Base-by-base conservation (phyloP, 257 asterid genomes). In the Agastache rugosa region DNA sequence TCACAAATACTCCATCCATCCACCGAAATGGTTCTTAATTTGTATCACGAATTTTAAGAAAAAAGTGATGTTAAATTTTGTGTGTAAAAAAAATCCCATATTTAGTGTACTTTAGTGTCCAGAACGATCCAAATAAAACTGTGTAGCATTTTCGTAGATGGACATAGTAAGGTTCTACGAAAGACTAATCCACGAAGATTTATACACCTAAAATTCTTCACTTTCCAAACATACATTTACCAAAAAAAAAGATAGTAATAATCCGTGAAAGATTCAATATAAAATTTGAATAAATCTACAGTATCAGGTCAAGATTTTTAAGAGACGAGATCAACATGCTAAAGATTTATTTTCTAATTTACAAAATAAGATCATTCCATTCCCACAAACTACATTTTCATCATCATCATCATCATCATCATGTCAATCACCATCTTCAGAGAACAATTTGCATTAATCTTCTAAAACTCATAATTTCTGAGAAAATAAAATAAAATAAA, bases 361-460 rank as follows among this genome's bases (percentile, higher is more conserved):
- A 66, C 15, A 47, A 63, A 44, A 22, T 63, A 41, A 75, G 55
- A 74, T 63, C 6, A 6, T 48, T 34, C 44, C 27, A 73, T 73
- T 61, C 6, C 27, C 60, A 74, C 39, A 66, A 66, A 58, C 69
- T 16, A 47, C 45, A 55, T 61, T 29, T 19, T 42, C 67, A 50
- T 51, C 69, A 56, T 41, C 66, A 35, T 60, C 67, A 45, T 39
- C 41, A n/a, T 42, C 67, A 50, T 51, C 69, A 67, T 35, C 45
- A 55, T 14, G 34, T 60, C 76, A 67, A 74, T 70, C 45, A 63
- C 35, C 34, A 69, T 29, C 45, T 20, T n/a, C 45, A 10, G 1
- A 51, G 7, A 67, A 51, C 27, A 60, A 60, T 73, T 25, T 11
- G 47, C 37, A 31, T 44, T 48, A 1, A 5, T 67, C 27, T 60